A percentile compares a stretch with the other conserved stretches of the same genome.
These are phyloP conservation scores for Actinomortierella wolfii DNA, from an alignment of 371 early-diverging fungal species.

Conservation along the genomic window DNA sequence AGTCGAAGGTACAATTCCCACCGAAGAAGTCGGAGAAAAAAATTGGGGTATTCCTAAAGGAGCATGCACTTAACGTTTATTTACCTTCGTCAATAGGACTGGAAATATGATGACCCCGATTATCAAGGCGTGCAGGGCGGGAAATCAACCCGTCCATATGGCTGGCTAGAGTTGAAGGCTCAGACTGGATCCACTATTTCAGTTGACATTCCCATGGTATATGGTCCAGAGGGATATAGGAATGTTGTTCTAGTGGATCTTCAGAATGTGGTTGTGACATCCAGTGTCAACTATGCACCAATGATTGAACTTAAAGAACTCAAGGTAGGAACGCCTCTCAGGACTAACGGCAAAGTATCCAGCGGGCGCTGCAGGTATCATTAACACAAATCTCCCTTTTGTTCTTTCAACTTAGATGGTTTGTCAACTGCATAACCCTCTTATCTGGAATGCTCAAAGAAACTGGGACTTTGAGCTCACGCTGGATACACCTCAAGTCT, in stretches of 20 bases:
- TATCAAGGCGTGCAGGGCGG: constrained; percentile 34
- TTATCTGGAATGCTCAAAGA: constrained; percentile 80
- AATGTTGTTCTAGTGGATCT: constrained; percentile 57
- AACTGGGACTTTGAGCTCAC: constrained; percentile 65
- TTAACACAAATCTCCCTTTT: neutral
- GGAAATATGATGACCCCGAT: constrained; percentile 62
- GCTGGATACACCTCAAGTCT: constrained; percentile 53
- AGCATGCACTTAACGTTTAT: too few species aligned
- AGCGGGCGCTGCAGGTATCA: neutral
- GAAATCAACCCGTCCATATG: constrained; percentile 66
- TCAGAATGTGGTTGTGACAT: constrained; percentile 54
- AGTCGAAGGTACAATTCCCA: constrained; percentile 65
- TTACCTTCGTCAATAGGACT: constrained; percentile 60
- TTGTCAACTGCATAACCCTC: constrained; percentile 65
- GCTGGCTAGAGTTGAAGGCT: constrained; percentile 80
- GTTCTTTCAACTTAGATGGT: constrained; percentile 49
- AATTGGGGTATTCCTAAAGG: too few species aligned
- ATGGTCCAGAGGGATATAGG: constrained; percentile 58
- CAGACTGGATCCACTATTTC: constrained; percentile 58
- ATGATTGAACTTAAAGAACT: constrained; percentile 57
- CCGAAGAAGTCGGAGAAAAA: too few species aligned
- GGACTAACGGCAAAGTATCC: constrained; percentile 6
- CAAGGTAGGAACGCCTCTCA: constrained; percentile 50
- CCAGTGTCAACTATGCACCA: constrained; percentile 77
- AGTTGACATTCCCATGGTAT: constrained; percentile 66